Evolutionary conservation across 116 monocot genomes (phyloP).

Genomic region (Thalassia testudinum): DNA sequence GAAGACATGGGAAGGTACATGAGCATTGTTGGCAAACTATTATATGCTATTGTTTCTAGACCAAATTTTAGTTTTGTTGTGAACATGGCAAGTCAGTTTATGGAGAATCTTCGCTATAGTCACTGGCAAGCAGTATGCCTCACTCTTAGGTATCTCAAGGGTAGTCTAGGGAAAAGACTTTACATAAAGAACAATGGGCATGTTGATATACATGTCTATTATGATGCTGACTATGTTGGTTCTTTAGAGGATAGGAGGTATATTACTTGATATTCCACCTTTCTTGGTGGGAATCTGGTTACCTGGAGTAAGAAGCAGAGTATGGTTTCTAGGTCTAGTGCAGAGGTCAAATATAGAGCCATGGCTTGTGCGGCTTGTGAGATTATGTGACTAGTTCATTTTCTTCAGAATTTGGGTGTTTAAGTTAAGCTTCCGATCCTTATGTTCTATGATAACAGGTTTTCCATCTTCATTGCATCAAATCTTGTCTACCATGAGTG

Average conservation of each 20-base stretch:
- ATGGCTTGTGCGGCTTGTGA: not conserved
- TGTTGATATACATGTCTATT: too few relatives aligned
- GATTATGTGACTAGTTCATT: not conserved
- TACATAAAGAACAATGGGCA: too few relatives aligned
- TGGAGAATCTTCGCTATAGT: too few relatives aligned
- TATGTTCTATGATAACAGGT: not conserved
- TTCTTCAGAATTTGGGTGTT: not conserved
- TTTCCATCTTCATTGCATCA: not conserved
- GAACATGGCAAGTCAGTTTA: too few relatives aligned
- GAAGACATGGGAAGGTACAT: too few relatives aligned
- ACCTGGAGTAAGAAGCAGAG: conserved; percentile 2
- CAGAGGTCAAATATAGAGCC: not conserved
- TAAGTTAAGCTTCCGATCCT: not conserved
- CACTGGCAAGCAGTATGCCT: too few relatives aligned
- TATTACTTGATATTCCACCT: not conserved
- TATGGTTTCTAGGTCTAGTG: conserved; percentile 1
- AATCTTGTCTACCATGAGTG: conserved; percentile 2
- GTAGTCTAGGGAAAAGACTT: too few relatives aligned
- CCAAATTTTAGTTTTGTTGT: too few relatives aligned
- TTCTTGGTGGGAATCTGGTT: not conserved
- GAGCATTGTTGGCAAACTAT: too few relatives aligned
- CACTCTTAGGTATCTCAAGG: too few relatives aligned
- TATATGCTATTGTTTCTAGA: too few relatives aligned
- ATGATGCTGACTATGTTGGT: not conserved
- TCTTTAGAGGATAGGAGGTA: not conserved